Evolutionary conservation across 164 flowering plant species (phyloP), one percentile per base, ranked within the genome.

Genomic region (Malania oleifera): DNA sequence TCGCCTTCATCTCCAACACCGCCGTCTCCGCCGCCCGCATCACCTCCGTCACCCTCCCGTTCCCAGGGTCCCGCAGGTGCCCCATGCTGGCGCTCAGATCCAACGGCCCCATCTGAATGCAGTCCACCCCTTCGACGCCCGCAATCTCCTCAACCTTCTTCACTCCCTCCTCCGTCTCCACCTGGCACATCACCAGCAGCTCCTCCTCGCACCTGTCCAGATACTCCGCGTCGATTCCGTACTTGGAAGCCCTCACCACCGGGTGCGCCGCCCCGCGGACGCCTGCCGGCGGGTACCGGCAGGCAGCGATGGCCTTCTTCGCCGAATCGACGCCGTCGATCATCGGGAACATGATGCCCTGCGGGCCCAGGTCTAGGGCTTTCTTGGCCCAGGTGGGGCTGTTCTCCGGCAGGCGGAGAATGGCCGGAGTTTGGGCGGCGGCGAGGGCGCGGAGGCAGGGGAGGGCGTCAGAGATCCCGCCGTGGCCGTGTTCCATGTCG

Each of bases 271-370:
- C 81, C 1, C 98, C 98, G 1, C 96, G 92, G 57, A 87, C 63
- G 1, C 96, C 96, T 15, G 56, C 70, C 0, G 95, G 95, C 1
- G 95, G 98, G 55, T 78, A 92, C 1, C 82, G 70, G 72, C 96
- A 85, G 56, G 78, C 87, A 7, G 91, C 85, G 17, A 88, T 95
- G 1, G 92, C 90, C 18, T 78, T 77, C 41, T 52, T 61, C 2
- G 96, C 96, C 38, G 44, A 60, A 20, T 82, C 72, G 0, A 82
- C 71, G 61, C 58, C 41, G 1, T 91, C 91, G 63, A 91, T 78
- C 95, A 86, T 89, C 13, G 98, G 98, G 53, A 92, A 87, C 98
- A 92, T 89, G 65, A 92, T 76, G 18, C 98, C 98, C 29, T 82
- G 83, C 3, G 98, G 98, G 26, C 98, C 98, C 4, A 91, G 68